Evolutionary conservation across 2,329 filamentous ascomycete species (phyloP), one percentile per base, ranked within the genome.

Genomic region (Venturia asperata): DNA sequence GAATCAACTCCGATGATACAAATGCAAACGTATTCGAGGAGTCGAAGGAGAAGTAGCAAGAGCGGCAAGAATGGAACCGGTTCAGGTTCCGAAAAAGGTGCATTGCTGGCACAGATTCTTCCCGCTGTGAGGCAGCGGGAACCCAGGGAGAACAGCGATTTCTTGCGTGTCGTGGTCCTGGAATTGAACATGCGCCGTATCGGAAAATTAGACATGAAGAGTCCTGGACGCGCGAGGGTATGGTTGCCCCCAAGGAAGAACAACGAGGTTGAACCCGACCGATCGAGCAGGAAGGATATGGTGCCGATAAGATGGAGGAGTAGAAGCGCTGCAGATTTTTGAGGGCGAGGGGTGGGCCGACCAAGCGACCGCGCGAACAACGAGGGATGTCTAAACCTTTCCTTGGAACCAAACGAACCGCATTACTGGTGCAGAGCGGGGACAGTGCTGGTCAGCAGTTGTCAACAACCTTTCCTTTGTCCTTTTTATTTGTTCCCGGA

Each of bases 171-270:
- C 68, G 83, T 87, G 19, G 85, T 87, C 13, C 77, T 87, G 61
- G 85, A 87, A 74, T 86, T 87, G 84, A 87, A 87, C 72, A 87
- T 87, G 85, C 80, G 85, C 45, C 80, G 85, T 55, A 79, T 78
- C 67, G 85, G 85, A 65, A 87, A 87, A 74, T 76, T 87, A 56
- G 83, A 84, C 67, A 76, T 82, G 55, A 81, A 82, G 64, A 75
- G 75, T 30, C 77, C 81, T 19, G 83, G 84, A 24, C 78, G 80
- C 68, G 85, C 85, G 34, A 80, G 79, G 65, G 79, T 87, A 67
- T 87, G 83, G 83, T 73, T 87, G 56, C 85, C 85, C 45, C 84
- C 85, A 56, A 79, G 85, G 67, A 77, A 79, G 68, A 64, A 69
- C 41, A 71, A 69, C 30, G 65, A 62, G 15, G 63, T 68, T 68